Base-by-base conservation (phyloP, 1,284 basidiomycete species). In the Fomitiporia mediterranea region DNA sequence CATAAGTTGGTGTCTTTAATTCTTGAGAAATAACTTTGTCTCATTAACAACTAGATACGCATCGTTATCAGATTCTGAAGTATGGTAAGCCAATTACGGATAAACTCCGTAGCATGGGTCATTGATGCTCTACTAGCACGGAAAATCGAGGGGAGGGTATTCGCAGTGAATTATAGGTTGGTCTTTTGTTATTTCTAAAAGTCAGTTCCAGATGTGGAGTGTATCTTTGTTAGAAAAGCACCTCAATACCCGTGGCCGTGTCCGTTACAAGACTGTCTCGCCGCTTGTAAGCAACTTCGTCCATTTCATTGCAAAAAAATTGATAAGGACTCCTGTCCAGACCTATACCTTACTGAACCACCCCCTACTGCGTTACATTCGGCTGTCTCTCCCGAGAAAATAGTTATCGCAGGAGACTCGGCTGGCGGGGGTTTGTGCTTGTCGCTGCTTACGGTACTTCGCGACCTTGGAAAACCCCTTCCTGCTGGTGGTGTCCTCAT, bases 211-310 rank as follows among this genome's bases (percentile, higher is more conserved):
- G 4, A 27, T 46, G 13, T 28, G 9, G 27, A 46, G 13, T n/a
- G 48, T 17, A 46, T 28, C 19, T 40, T 13, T 9, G 6, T 8
- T 59, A 80, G 80, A 30, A 89, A 89, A 69, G 84, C 89, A 0
- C 90, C 91, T 0, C 89, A 92, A 67, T 92, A 91, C 62, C 91
- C 91, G 1, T 94, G 90, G 81, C 92, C 91, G 0, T 94, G 91
- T 67, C 84, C 89, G 0, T 67, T 94, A 3, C 88, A 91, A 62
- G 90, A 93, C 66, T 83, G 84, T 23, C 70, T 92, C 21, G 86
- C 90, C 1, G 87, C 88, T 0, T 93, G 83, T 81, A 64, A 46
- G 73, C 65, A 37, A 21, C 40, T n/a, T 21, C 19, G 8, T 27
- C 56, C 17, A 38, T 25, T 42, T 11, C 35, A 9, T 7, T 35